phyloP scores from a whole-genome alignment of 78 protist species.

The Polysphondylium violaceum region DNA sequence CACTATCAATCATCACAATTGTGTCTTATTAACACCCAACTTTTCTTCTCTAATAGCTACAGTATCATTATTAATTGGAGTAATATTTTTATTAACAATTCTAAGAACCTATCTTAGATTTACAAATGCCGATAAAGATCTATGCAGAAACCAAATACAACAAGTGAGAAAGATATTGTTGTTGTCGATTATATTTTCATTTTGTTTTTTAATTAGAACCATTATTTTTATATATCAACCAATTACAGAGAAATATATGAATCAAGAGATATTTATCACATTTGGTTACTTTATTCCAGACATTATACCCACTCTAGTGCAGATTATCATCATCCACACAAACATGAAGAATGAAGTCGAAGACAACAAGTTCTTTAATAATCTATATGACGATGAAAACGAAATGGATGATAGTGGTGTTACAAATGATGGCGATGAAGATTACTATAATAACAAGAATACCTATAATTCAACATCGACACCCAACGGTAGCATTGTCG shows the following conservation, averaged over 20 bases:
- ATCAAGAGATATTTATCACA: slow-evolving; percentile 49
- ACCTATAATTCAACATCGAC: no score
- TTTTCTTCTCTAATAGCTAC: background rate
- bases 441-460: no score
- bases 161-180: slow-evolving; percentile 49
- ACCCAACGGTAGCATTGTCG: no score
- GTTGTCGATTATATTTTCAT: slow-evolving; percentile 19
- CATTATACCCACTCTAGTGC: slow-evolving; percentile 45
- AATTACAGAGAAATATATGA: slow-evolving; percentile 37
- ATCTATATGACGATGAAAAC: slow-evolving; percentile 56
- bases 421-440: no score
- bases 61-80: slow-evolving; percentile 45
- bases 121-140: slow-evolving; percentile 53
- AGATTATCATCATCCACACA: slow-evolving; percentile 25
- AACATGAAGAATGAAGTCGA: slow-evolving; percentile 62
- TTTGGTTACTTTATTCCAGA: slow-evolving; percentile 73
- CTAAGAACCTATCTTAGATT: slow-evolving; percentile 38
- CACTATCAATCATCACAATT: background rate
- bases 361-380: slow-evolving; percentile 21
- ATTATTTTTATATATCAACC: slow-evolving; percentile 64
- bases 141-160: slow-evolving; percentile 40
- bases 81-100: slow-evolving; percentile 32
- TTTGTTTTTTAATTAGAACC: slow-evolving; percentile 39
- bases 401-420: slow-evolving; percentile 35
- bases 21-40: background rate